Percentiles rank a stretch among this genome's conserved stretches.
Evolutionary conservation across 2,329 filamentous ascomycete species (phyloP).

Genomic region (Verticillium isaacii): DNA sequence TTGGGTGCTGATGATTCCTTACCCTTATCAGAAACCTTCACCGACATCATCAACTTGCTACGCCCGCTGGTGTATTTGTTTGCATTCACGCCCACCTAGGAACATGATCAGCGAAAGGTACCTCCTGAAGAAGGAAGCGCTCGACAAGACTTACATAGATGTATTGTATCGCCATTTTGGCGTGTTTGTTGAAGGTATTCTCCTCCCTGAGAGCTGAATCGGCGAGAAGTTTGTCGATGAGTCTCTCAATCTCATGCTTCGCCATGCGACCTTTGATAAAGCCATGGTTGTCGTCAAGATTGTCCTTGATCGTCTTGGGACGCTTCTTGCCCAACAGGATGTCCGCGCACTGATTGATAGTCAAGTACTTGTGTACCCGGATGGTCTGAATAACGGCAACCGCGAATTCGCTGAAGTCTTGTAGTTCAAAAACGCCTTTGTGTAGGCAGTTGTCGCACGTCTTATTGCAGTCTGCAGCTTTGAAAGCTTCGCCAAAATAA

Average conservation of each 20-base stretch:
- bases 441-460: constrained; percentile 88
- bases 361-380: constrained; percentile 55
- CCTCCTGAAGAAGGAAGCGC: too few relatives aligned
- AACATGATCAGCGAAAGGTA: not conserved
- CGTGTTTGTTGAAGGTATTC: constrained; percentile 56
- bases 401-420: constrained; percentile 75
- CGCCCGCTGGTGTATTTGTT: constrained; percentile 36
- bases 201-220: constrained; percentile 71
- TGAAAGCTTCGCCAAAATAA: constrained; percentile 92
- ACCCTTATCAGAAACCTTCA: constrained; percentile 29
- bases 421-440: constrained; percentile 62
- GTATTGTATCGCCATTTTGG: constrained; percentile 71
- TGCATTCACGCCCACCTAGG: constrained; percentile 35
- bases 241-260: constrained; percentile 72
- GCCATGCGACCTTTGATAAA: constrained; percentile 60
- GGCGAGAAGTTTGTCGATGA: constrained; percentile 72
- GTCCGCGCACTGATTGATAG: constrained; percentile 77
- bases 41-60: constrained; percentile 39
- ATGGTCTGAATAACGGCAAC: constrained; percentile 67
- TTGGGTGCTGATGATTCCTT: constrained; percentile 22
- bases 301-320: constrained; percentile 48
- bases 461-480: constrained; percentile 62
- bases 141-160: constrained; percentile 48
- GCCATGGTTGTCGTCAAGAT: constrained; percentile 59
- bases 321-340: constrained; percentile 69